phyloP scores from a whole-genome alignment of 441 rosid species.

The Pelargonium fulgidum region DNA sequence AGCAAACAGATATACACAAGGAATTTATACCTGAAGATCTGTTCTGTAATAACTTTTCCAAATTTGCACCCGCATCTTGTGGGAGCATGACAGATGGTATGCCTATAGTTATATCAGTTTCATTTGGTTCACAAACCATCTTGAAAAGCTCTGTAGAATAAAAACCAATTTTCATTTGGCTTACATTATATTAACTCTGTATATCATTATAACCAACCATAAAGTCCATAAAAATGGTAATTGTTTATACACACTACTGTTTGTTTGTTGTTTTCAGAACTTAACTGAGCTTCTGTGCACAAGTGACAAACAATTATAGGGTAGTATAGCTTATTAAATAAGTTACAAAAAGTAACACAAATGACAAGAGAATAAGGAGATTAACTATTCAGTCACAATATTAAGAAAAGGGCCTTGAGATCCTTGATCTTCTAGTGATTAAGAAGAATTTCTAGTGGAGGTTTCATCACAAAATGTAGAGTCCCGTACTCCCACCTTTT shows the following conservation, averaged over 20 bases:
- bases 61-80: constrained; percentile 48
- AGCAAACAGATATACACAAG: constrained; percentile 8
- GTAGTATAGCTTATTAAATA: not conserved
- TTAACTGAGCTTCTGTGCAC: not conserved
- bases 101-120: constrained; percentile 35
- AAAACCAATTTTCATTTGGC: not conserved
- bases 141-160: constrained; percentile 47
- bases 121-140: constrained; percentile 54
- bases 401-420: not conserved
- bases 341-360: not conserved
- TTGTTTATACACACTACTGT: not conserved
- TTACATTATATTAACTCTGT: not conserved
- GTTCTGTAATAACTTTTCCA: constrained; percentile 23
- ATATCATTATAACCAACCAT: not conserved
- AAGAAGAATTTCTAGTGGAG: not conserved
- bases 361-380: not conserved
- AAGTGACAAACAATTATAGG: not conserved
- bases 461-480: not conserved
- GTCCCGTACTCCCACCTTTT: too few species aligned
- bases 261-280: not conserved
- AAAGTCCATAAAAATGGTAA: not conserved
- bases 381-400: not conserved
- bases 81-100: constrained; percentile 62
- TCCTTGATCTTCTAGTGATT: constrained; percentile 4
- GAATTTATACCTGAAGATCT: constrained; percentile 27